These are phyloP conservation scores for Paramyrothecium sp. DNA, from an alignment of 2,329 filamentous ascomycete genomes.

Conservation along the genomic window DNA sequence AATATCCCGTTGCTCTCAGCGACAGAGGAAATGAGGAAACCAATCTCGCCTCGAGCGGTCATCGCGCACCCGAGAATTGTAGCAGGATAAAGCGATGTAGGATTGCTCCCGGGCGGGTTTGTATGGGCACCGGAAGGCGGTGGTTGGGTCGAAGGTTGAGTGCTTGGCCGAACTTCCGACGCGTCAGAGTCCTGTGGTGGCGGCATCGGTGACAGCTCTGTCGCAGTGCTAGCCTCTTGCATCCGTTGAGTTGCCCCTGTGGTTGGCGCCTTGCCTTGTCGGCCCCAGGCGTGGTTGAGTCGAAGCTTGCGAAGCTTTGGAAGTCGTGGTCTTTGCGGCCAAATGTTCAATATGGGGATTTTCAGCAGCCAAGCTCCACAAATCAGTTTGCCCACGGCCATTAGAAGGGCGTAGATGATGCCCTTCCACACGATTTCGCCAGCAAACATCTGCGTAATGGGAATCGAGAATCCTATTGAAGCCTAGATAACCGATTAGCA, in stretches of 20 bases:
- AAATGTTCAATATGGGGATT: slow-evolving; percentile 6
- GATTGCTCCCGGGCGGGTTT: not conserved
- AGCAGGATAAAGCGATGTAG: slow-evolving; percentile 61
- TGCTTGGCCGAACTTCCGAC: not conserved
- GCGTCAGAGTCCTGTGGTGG: not conserved
- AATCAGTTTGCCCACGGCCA: slow-evolving; percentile 60
- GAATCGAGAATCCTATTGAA: slow-evolving; percentile 75
- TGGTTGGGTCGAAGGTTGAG: not conserved
- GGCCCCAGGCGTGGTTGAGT: not conserved
- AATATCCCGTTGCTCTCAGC: slow-evolving; percentile 55
- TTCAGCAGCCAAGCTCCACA: slow-evolving; percentile 59
- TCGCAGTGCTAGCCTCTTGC: not conserved
- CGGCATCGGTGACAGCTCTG: not conserved
- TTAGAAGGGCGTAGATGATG: slow-evolving; percentile 68
- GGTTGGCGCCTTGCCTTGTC: not conserved
- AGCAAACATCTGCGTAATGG: slow-evolving; percentile 67
- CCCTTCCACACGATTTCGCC: slow-evolving; percentile 68
- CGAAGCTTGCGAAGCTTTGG: not conserved
- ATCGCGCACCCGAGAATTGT: slow-evolving; percentile 66
- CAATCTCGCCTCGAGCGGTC: slow-evolving; percentile 78
- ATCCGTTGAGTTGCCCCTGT: not conserved
- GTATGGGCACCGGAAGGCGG: not conserved
- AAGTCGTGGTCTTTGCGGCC: not conserved
- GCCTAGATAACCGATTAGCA: slow-evolving; percentile 28
- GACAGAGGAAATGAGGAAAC: slow-evolving; percentile 71